These are phyloP conservation scores for Cercospora janseana DNA, from an alignment of 2,329 filamentous ascomycete genomes.

Conservation along the genomic window DNA sequence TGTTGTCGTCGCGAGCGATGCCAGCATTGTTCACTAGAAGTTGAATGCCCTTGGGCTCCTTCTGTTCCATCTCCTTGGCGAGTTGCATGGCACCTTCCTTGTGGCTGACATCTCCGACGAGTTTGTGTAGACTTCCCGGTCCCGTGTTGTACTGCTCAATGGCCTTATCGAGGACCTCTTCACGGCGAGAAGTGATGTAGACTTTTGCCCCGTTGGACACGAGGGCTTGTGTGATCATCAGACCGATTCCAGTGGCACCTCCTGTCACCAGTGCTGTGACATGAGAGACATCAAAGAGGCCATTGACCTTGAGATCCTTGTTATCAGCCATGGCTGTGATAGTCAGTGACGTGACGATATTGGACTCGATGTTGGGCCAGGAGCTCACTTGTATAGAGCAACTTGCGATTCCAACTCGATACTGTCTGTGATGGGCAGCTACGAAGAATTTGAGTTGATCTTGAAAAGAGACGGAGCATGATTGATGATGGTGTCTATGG, in stretches of 20 bases:
- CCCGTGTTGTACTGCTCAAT: conserved; percentile 48
- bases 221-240: conserved; percentile 41
- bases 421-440: background rate
- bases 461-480: conserved; percentile 27
- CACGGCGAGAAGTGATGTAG: conserved; percentile 48
- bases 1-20: conserved; percentile 53
- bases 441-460: background rate
- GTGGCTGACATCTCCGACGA: conserved; percentile 50
- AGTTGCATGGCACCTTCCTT: conserved; percentile 50
- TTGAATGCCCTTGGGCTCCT: conserved; percentile 54
- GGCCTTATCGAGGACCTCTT: conserved; percentile 46
- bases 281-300: conserved; percentile 47
- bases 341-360: background rate
- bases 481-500: conserved; percentile 1
- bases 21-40: conserved; percentile 56
- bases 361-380: background rate
- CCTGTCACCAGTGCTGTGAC: conserved; percentile 49
- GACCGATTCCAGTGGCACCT: conserved; percentile 44
- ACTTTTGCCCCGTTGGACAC: conserved; percentile 44
- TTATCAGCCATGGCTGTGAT: conserved; percentile 38
- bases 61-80: conserved; percentile 42
- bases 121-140: conserved; percentile 42
- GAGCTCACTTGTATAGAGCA: background rate
- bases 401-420: background rate
- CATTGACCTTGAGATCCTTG: conserved; percentile 42